Evolutionary conservation across 108 stramenopile genomes (phyloP).

Genomic region (Cyclotella baltica): DNA sequence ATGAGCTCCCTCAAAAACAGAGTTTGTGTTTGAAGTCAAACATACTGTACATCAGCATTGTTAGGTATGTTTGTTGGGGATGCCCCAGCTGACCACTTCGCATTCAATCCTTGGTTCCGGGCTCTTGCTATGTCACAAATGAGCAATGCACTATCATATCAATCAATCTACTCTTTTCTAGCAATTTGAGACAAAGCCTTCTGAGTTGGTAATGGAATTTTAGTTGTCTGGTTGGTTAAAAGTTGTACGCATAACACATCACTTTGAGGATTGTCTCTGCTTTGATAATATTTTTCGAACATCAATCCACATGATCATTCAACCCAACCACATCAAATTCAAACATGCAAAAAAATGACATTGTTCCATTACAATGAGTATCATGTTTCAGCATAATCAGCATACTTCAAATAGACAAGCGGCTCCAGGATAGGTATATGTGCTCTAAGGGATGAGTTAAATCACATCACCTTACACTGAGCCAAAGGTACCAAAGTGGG

Average conservation of each 20-base stretch:
- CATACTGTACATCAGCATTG: too few relatives aligned
- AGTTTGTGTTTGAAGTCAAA: too few relatives aligned
- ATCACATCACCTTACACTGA: slow-evolving; percentile 31
- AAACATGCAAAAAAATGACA: not conserved
- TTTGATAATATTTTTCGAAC: not conserved
- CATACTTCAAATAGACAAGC: slow-evolving; percentile 8
- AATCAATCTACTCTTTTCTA: not conserved
- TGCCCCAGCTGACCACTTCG: too few relatives aligned
- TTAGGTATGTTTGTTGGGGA: too few relatives aligned
- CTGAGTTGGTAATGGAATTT: not conserved
- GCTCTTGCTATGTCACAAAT: too few relatives aligned
- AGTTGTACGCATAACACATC: slow-evolving; percentile 2
- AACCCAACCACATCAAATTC: too few relatives aligned
- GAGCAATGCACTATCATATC: too few relatives aligned
- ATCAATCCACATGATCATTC: too few relatives aligned
- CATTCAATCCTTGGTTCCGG: too few relatives aligned
- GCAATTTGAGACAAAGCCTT: not conserved
- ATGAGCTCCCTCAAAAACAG: too few relatives aligned
- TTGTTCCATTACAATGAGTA: not conserved
- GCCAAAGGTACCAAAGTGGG: slow-evolving; percentile 23
- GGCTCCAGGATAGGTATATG: slow-evolving; percentile 29
- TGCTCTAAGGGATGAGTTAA: slow-evolving; percentile 55
- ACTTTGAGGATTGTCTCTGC: not conserved
- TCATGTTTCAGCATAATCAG: slow-evolving; percentile 40
- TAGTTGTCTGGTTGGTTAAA: not conserved